Evolutionary conservation across 331 rosid species (phyloP).

Genomic region (Malus hybrid): DNA sequence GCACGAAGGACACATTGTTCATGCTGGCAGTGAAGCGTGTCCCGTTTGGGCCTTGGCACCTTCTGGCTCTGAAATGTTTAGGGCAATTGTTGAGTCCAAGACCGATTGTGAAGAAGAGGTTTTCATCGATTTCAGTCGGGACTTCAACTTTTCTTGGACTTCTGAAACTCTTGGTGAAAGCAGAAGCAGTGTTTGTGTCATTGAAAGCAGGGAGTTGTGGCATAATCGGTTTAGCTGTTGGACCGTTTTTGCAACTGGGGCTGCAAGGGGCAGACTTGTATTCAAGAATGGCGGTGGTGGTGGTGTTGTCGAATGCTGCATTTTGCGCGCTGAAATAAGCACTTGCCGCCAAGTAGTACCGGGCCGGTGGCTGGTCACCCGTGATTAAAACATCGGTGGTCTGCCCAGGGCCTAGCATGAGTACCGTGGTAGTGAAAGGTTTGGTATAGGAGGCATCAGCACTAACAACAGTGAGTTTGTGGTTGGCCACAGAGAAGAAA

Average conservation of each 20-base stretch:
- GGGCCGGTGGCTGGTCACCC: constrained; percentile 57
- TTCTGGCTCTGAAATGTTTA: no score
- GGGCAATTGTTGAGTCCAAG: no score
- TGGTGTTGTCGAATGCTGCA: constrained; percentile 70
- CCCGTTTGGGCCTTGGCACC: no score
- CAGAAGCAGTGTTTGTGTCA: no score
- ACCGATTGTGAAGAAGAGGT: no score
- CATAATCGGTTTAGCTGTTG: constrained; percentile 37
- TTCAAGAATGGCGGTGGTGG: constrained; percentile 80
- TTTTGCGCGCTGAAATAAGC: constrained; percentile 72
- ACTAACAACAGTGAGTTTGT: constrained; percentile 10
- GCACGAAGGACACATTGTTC: no score
- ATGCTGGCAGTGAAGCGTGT: no score
- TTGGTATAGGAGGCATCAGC: constrained; percentile 73
- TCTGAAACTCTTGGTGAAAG: no score
- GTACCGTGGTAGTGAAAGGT: constrained; percentile 69
- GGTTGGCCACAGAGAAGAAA: constrained; percentile 74
- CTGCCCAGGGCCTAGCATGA: constrained; percentile 92
- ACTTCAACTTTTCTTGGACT: no score
- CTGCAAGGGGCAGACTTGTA: constrained; percentile 56
- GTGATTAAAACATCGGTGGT: constrained; percentile 84
- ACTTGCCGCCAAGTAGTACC: constrained; percentile 70
- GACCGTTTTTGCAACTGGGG: constrained; percentile 27
- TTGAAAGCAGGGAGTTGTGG: constrained; percentile 12
- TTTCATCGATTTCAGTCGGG: no score